A percentile compares a stretch with the other conserved stretches of the same genome.
phyloP scores from a whole-genome alignment of 805 yeast genomes.

The Zygosaccharomyces gambellarensis region DNA sequence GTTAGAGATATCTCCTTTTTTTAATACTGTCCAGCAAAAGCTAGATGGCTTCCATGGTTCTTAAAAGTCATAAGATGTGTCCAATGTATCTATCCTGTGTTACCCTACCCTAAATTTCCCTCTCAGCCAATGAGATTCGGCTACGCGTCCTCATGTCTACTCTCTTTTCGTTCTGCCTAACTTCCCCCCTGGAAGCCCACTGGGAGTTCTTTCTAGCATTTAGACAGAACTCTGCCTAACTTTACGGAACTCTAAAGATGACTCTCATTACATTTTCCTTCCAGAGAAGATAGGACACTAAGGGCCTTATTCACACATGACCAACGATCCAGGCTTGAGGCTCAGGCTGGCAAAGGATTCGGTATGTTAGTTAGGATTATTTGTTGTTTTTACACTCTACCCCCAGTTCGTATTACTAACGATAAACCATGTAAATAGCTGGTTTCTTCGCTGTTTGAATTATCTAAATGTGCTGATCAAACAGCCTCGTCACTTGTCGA shows the following conservation, averaged over 20 bases:
- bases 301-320: slow-evolving; percentile 17
- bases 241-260: background rate
- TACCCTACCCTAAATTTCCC: background rate
- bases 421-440: slow-evolving; percentile 36
- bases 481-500: slow-evolving; percentile 77
- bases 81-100: background rate
- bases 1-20: no score
- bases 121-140: background rate
- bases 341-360: slow-evolving; percentile 37
- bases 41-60: no score
- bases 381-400: no score
- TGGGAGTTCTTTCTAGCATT: slow-evolving; percentile 1
- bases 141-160: background rate
- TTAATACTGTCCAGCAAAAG: no score
- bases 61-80: no score
- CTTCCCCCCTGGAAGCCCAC: background rate
- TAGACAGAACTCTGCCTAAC: slow-evolving; percentile 6
- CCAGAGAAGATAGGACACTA: background rate
- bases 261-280: background rate
- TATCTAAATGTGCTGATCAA: slow-evolving; percentile 81
- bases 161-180: background rate
- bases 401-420: slow-evolving; percentile 9
- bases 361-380: slow-evolving; percentile 26
- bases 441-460: slow-evolving; percentile 74
- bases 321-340: slow-evolving; percentile 33